A percentile compares a stretch with the other conserved stretches of the same genome.
Conservation (phyloP, 192 early-diverging fungal species). For the Coemansia sp. region DNA sequence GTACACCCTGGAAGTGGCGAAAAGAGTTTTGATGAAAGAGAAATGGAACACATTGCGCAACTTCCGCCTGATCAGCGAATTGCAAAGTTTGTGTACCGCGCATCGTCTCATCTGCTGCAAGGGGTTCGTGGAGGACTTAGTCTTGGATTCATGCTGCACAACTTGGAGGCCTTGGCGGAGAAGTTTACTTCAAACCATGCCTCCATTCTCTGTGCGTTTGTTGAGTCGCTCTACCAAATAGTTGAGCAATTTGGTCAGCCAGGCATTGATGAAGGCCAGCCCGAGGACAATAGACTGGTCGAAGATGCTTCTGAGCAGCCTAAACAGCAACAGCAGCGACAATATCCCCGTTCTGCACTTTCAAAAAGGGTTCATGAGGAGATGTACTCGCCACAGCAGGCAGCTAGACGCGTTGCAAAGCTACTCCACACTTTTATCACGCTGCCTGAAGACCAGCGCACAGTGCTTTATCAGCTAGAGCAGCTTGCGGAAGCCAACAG, state of each 20-base stretch:
- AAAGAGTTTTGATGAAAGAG: conserved; percentile 29
- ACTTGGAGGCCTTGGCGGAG: conserved; percentile 33
- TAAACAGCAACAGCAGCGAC: background rate
- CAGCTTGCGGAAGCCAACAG: conserved; percentile 45
- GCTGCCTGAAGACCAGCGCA: conserved; percentile 36
- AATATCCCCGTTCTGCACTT: conserved; percentile 32
- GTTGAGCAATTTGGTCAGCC: conserved; percentile 18
- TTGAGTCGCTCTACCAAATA: conserved; percentile 45
- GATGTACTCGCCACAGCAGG: conserved; percentile 19
- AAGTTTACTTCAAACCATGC: conserved; percentile 41
- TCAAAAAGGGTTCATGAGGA: conserved; percentile 35
- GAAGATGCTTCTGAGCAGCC: background rate
- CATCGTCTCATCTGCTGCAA: conserved; percentile 53
- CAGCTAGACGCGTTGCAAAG: conserved; percentile 33
- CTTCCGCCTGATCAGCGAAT: conserved; percentile 52
- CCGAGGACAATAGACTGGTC: background rate
- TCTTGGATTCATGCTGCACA: conserved; percentile 54
- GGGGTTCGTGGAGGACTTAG: conserved; percentile 47
- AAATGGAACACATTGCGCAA: conserved; percentile 41
- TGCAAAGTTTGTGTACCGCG: conserved; percentile 52
- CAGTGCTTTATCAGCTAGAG: conserved; percentile 45
- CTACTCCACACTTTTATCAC: conserved; percentile 46
- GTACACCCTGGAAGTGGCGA: conserved; percentile 2
- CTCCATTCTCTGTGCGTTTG: conserved; percentile 48
- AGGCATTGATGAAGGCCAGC: background rate